Conservation (phyloP, 2,329 filamentous ascomycete genomes). For the Fonsecaea multimorphosa region DNA sequence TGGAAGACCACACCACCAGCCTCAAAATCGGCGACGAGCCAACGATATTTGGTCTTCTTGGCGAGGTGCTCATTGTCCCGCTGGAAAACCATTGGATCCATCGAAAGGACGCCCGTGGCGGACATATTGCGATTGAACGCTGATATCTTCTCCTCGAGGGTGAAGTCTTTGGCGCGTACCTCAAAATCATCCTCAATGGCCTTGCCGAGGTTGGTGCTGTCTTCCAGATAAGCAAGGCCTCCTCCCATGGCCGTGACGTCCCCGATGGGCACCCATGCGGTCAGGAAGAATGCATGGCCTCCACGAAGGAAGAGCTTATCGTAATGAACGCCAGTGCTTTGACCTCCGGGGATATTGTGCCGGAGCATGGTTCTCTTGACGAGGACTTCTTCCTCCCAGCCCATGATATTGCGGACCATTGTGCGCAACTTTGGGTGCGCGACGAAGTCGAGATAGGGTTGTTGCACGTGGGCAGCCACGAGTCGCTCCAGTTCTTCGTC, state of each 20-base stretch:
- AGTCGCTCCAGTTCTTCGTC: constrained; percentile 42
- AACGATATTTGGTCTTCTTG: constrained; percentile 33
- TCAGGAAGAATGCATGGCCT: constrained; percentile 46
- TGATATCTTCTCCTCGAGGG: constrained; percentile 43
- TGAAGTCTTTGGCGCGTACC: constrained; percentile 39
- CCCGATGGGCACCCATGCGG: constrained; percentile 49
- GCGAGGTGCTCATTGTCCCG: constrained; percentile 18
- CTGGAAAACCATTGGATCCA: constrained; percentile 22
- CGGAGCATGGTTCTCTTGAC: constrained; percentile 47
- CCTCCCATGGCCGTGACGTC: constrained; percentile 47
- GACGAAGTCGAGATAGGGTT: constrained; percentile 45
- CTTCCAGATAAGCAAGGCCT: constrained; percentile 52
- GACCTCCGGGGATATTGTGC: constrained; percentile 48
- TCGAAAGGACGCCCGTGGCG: constrained; percentile 38
- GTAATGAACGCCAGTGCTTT: constrained; percentile 51
- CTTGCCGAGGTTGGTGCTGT: constrained; percentile 46
- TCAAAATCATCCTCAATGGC: constrained; percentile 50
- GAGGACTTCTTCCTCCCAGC: constrained; percentile 47
- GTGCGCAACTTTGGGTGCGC: constrained; percentile 45
- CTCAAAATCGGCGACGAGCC: constrained; percentile 48
- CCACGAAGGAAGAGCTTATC: constrained; percentile 51
- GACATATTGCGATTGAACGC: constrained; percentile 45
- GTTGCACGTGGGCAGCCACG: constrained; percentile 44
- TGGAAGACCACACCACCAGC: constrained; percentile 54
- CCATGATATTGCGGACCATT: constrained; percentile 48